Base-by-base conservation (phyloP, 2,329 filamentous ascomycete species). In the Sporothrix euskadiensis region DNA sequence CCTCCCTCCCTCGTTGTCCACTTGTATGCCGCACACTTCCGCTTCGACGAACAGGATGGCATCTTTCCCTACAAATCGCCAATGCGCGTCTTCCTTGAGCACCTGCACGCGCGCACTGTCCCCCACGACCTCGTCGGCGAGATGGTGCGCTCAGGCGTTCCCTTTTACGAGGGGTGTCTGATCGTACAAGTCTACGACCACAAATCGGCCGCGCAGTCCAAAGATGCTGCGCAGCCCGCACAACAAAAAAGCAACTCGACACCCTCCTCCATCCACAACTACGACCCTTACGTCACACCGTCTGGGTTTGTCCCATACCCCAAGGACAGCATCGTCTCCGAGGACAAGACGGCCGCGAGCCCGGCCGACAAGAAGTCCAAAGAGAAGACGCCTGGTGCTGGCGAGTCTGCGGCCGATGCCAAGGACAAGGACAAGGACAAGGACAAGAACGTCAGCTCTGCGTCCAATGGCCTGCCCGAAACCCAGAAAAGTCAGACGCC, bases 181-280 rank as follows among this genome's bases (percentile, higher is more conserved):
- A 98, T 99, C 77, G 94, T 99, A 49, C 91, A 97, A 81, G 85
- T 98, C n/a, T 89, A 97, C 78, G 93, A 98, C 80, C 93, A 97
- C 83, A 93, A 92, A 78, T 89, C 91, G 0, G 84, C 84, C 57
- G 86, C 73, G 12, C 86, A 87, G 75, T 84, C 87, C 77, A 90
- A 93, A 79, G 89, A 88, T 77, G 85, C 85, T 77, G 83, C 84
- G 73, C 87, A 84, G 69, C 85, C 83, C 70, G 84, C 84, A 35
- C 85, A 87, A 26, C 88, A 88, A 49, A 90, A 86, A 76, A 91
- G 90, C 71, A 91, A 90, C 71, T 88, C 88, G 54, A 83, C 87
- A 3, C 89, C 91, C 12, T 95, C 93, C 76, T 98, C 94, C 0
- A 91, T 99, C 61, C 94, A 99, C 81, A 97, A 97, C 80, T 93